Percentiles rank a stretch among this genome's conserved stretches.
phyloP scores from a whole-genome alignment of 495 filamentous ascomycete species.

The Terfezia claveryi region DNA sequence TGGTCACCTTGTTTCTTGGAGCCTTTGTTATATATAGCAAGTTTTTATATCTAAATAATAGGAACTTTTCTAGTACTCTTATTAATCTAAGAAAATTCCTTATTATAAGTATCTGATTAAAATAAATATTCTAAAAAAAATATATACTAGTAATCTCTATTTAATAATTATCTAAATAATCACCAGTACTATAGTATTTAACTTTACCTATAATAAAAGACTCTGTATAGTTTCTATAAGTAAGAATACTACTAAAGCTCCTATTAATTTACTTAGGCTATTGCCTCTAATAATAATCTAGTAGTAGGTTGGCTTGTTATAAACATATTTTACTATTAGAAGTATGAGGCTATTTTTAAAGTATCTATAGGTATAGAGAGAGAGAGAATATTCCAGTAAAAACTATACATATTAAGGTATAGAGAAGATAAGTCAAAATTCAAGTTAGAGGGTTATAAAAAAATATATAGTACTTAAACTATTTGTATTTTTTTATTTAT shows the following conservation, averaged over 20 bases:
- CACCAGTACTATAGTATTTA: slow-evolving; percentile 23
- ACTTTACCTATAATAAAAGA: slow-evolving; percentile 25
- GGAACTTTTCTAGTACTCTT: neutral
- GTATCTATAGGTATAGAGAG: slow-evolving; percentile 26
- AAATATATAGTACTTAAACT: slow-evolving; percentile 20
- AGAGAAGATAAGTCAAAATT: slow-evolving; percentile 23
- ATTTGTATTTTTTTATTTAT: too few relatives aligned
- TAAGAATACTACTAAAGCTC: slow-evolving; percentile 24
- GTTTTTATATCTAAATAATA: slow-evolving; percentile 22
- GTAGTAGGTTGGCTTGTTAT: slow-evolving; percentile 24
- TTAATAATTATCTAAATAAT: slow-evolving; percentile 24
- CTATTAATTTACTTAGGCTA: slow-evolving; percentile 26
- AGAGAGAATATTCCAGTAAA: slow-evolving; percentile 24
- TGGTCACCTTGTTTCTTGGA: too few relatives aligned
- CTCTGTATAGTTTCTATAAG: slow-evolving; percentile 23
- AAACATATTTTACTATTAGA: slow-evolving; percentile 22
- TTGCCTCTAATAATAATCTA: slow-evolving; percentile 27
- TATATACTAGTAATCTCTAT: slow-evolving; percentile 12
- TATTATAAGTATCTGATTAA: neutral
- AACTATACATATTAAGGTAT: slow-evolving; percentile 27
- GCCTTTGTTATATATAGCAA: too few relatives aligned
- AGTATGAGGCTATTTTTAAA: slow-evolving; percentile 25
- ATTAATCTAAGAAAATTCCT: neutral
- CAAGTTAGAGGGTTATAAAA: slow-evolving; percentile 21
- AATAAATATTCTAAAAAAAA: neutral